These are phyloP conservation scores for Parafenestella ontariensis DNA, from an alignment of 2,329 filamentous ascomycete genomes.

Conservation along the genomic window DNA sequence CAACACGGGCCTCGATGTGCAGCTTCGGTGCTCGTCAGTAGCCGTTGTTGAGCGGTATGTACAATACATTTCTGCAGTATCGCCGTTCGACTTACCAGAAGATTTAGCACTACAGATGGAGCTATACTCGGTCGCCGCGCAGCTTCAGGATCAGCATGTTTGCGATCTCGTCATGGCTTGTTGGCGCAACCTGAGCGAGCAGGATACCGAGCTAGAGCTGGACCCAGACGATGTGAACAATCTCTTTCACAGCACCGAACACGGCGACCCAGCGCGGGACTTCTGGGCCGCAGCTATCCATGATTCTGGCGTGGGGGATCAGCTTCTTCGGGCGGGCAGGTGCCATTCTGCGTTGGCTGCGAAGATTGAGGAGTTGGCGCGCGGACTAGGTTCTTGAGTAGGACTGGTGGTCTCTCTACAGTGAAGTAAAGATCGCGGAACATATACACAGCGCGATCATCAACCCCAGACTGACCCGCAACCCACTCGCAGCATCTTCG, in stretches of 20 bases:
- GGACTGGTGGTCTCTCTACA: too few species aligned
- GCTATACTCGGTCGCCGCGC: neutral
- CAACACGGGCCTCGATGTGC: neutral
- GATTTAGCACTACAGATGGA: neutral
- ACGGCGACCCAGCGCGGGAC: neutral
- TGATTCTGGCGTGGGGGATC: too few species aligned
- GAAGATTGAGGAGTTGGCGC: too few species aligned
- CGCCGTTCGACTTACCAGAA: neutral
- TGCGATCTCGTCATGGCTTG: neutral
- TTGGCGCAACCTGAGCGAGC: neutral
- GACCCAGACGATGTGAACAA: neutral
- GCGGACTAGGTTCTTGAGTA: too few species aligned
- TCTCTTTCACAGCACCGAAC: slow-evolving; percentile 2
- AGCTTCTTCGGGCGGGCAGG: too few species aligned
- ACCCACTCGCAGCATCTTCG: slow-evolving; percentile 18
- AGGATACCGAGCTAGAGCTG: neutral
- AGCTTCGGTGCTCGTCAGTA: neutral
- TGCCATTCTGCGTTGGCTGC: too few species aligned
- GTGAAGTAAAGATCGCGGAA: slow-evolving; percentile 2
- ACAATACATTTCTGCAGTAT: too few species aligned
- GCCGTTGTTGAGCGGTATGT: neutral
- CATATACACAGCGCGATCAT: slow-evolving; percentile 11
- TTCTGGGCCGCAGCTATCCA: neutral
- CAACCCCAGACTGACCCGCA: slow-evolving; percentile 13
- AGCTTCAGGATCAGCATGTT: neutral